Evolutionary conservation across 108 stramenopile species (phyloP), one percentile per base, ranked within the genome.

Genomic region (Chaetoceros muelleri): DNA sequence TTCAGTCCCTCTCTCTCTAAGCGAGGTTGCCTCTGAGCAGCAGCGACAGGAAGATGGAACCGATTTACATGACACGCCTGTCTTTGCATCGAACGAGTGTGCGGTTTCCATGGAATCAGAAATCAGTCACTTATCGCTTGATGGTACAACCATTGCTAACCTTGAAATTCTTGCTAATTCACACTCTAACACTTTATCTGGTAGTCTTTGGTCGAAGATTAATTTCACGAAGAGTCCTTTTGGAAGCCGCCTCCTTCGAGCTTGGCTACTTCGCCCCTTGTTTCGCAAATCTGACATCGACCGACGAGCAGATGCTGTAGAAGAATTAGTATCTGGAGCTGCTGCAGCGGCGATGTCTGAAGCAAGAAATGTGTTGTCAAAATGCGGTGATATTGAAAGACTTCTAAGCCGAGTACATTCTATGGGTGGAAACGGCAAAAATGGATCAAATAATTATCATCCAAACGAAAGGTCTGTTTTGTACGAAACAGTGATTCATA

Each of bases 231-330:
- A 81, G 57, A 96, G 90, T 44, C 85, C 96, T 8, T 90, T 92
- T 58, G 99, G 99, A 53, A 61, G 78, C 40, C 87, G 99, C 24
- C 71, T 95, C 58, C 81, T 99, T 23, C 79, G 84, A 2, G 94
- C 93, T 13, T 98, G 97, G 99, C 65, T 99, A 44, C 76, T 94
- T 21, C 74, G 92, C 5, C 99, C 99, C 5, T 77, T 99, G 5
- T 91, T 92, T 52, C 71, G 63, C 2, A 78, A 80, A 55, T 66
- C 52, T 0, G 95, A 95, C 27, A 98, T 99, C 65, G 84, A 84
- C 40, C 72, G 80, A 24, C 87, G 99, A 5, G 84, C 90, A 24
- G 93, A 95, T 70, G 96, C 93, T 23, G 98, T 99, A 3, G 70
- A 84, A 54, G 97, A 96, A 57, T 66, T 99, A 31, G 69, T 81